Percentiles rank a stretch among this genome's conserved stretches.
Evolutionary conservation across 805 yeast genomes (phyloP).

Genomic region (Ogataea trehaloabstinens): DNA sequence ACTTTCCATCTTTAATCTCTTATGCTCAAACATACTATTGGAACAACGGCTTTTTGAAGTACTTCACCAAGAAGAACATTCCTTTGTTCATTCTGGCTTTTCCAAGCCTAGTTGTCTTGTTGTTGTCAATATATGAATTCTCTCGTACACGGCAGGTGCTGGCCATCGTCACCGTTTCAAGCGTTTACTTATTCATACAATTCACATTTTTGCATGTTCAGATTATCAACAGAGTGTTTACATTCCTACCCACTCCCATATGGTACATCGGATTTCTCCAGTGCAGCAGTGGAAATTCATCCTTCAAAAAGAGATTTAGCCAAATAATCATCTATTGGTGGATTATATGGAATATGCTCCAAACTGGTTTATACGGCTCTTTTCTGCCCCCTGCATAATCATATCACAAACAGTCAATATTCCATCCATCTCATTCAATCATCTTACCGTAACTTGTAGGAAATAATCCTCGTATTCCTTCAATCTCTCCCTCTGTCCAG

Average conservation of each 20-base stretch:
- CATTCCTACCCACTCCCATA: constrained; percentile 71
- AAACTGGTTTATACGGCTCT: constrained; percentile 72
- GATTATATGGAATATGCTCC: constrained; percentile 63
- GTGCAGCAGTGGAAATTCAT: constrained; percentile 5
- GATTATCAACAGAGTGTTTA: constrained; percentile 73
- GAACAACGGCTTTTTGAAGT: constrained; percentile 76
- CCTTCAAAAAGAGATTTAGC: constrained; percentile 5
- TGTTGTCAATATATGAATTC: constrained; percentile 39
- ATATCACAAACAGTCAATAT: constrained; percentile 19
- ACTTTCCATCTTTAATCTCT: constrained; percentile 58
- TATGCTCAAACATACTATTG: constrained; percentile 81
- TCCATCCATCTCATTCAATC: constrained; percentile 45
- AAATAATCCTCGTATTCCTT: constrained; percentile 65
- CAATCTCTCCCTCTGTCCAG: constrained; percentile 89
- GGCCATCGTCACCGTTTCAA: constrained; percentile 43
- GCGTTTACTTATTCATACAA: constrained; percentile 47
- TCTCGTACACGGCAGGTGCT: constrained; percentile 22
- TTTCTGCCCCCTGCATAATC: constrained; percentile 91
- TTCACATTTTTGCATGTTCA: constrained; percentile 77
- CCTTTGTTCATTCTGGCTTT: constrained; percentile 79
- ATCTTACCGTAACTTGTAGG: constrained; percentile 71
- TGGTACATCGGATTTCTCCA: constrained; percentile 58
- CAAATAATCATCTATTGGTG: constrained; percentile 37
- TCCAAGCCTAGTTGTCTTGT: constrained; percentile 58
- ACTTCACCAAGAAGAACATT: constrained; percentile 79